Conservation (phyloP, 306 rosid genomes). For the Styphnolobium japonicum region DNA sequence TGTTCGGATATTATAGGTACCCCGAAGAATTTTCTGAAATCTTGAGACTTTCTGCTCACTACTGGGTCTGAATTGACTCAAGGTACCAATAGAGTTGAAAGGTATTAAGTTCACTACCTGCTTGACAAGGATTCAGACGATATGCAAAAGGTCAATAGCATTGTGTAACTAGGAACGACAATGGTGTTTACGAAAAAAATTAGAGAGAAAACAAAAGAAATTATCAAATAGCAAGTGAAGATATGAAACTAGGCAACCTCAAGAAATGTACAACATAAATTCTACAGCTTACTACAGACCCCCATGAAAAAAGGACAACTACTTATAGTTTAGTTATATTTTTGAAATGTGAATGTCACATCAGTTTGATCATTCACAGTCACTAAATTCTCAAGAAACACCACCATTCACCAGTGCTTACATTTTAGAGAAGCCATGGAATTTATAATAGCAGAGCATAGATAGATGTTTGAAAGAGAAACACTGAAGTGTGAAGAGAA, state of each 20-base stretch:
- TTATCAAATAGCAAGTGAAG: not conserved
- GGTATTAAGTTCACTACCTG: slow-evolving; percentile 98
- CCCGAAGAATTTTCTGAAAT: slow-evolving; percentile 83
- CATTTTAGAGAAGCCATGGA: not conserved
- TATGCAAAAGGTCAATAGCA: slow-evolving; percentile 15
- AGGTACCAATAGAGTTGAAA: slow-evolving; percentile 81
- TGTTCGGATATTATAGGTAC: slow-evolving; percentile 75
- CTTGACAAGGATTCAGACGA: slow-evolving; percentile 24
- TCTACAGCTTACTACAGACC: not conserved
- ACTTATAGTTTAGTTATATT: not conserved
- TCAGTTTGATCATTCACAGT: not conserved
- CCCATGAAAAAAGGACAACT: not conserved
- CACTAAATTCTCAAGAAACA: not conserved
- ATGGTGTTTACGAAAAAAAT: not conserved
- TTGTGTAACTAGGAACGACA: not conserved
- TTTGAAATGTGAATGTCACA: not conserved
- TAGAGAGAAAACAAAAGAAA: not conserved
- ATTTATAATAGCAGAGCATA: not conserved
- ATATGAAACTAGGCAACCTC: not conserved
- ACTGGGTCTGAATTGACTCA: slow-evolving; percentile 77
- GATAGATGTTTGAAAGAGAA: not conserved
- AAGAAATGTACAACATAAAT: not conserved
- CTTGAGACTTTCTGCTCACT: slow-evolving; percentile 58
- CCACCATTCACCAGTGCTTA: not conserved
- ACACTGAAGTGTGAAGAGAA: not conserved